Evolutionary conservation across 1,284 basidiomycete species (phyloP).

Genomic region (Schizopora paradoxa): DNA sequence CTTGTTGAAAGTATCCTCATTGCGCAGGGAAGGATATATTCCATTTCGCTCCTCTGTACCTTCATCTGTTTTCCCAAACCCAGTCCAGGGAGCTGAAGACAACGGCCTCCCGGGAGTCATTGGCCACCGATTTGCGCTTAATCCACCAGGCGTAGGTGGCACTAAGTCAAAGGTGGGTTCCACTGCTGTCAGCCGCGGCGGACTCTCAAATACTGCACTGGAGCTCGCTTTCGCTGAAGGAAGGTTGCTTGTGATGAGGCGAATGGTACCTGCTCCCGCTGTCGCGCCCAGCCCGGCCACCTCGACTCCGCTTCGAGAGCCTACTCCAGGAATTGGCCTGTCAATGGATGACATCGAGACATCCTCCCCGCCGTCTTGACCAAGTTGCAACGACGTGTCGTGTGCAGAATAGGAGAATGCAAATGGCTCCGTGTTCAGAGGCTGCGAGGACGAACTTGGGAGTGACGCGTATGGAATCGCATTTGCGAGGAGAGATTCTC

Average conservation of each 20-base stretch:
- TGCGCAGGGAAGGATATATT: slow-evolving; percentile 49
- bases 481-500: slow-evolving; percentile 40
- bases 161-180: slow-evolving; percentile 61
- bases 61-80: too few relatives aligned
- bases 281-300: slow-evolving; percentile 1
- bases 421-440: slow-evolving; percentile 43
- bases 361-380: background rate
- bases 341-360: slow-evolving; percentile 9
- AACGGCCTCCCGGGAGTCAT: slow-evolving; percentile 32
- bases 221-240: background rate
- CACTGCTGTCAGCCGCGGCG: slow-evolving; percentile 59
- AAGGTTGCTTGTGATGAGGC: slow-evolving; percentile 11
- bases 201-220: slow-evolving; percentile 29
- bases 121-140: slow-evolving; percentile 39
- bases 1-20: slow-evolving; percentile 33
- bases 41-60: slow-evolving; percentile 22
- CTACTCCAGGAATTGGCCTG: slow-evolving; percentile 15
- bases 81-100: too few relatives aligned
- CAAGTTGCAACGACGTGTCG: slow-evolving; percentile 24
- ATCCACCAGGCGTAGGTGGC: slow-evolving; percentile 45
- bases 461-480: slow-evolving; percentile 50
- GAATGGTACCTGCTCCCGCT: slow-evolving; percentile 7
- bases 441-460: slow-evolving; percentile 36
- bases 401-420: slow-evolving; percentile 36
- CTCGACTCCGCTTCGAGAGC: slow-evolving; percentile 8